Evolutionary conservation across 78 protist genomes (phyloP).

Genomic region (Chrysochromulina parva): DNA sequence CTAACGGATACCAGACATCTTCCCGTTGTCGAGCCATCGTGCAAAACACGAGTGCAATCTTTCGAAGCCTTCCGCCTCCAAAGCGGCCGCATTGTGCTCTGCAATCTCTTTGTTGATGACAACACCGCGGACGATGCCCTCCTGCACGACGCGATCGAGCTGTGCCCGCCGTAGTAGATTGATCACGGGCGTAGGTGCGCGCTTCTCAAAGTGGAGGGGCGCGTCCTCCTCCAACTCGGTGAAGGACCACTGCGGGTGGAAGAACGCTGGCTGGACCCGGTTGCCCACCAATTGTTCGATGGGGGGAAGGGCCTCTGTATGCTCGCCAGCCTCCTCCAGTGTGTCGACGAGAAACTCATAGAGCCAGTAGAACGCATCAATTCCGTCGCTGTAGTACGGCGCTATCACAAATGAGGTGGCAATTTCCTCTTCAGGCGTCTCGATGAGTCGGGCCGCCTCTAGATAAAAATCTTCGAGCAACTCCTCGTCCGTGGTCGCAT

Average conservation of each 20-base stretch:
- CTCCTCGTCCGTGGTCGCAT: background rate
- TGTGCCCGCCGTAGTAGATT: background rate
- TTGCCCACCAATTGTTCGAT: background rate
- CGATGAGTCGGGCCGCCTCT: background rate
- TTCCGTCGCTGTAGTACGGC: background rate
- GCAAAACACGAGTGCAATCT: no score
- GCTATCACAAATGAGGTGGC: background rate
- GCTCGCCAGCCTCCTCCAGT: background rate
- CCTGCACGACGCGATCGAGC: background rate
- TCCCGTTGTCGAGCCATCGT: no score
- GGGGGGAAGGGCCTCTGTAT: no score
- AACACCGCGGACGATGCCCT: background rate
- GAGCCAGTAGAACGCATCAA: background rate
- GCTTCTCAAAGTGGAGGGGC: constrained; percentile 6
- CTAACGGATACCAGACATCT: no score
- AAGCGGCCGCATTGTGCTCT: background rate
- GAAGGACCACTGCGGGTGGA: background rate
- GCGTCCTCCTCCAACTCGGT: background rate
- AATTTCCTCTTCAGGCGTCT: background rate
- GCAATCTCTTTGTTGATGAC: background rate
- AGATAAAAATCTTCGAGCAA: background rate
- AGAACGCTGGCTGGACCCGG: background rate
- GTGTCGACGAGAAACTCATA: background rate
- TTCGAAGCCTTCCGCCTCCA: background rate
- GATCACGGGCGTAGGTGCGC: background rate